Percentiles rank a stretch among this genome's conserved stretches.
Evolutionary conservation across 306 rosid species (phyloP).

Genomic region (Citrullus colocynthis): DNA sequence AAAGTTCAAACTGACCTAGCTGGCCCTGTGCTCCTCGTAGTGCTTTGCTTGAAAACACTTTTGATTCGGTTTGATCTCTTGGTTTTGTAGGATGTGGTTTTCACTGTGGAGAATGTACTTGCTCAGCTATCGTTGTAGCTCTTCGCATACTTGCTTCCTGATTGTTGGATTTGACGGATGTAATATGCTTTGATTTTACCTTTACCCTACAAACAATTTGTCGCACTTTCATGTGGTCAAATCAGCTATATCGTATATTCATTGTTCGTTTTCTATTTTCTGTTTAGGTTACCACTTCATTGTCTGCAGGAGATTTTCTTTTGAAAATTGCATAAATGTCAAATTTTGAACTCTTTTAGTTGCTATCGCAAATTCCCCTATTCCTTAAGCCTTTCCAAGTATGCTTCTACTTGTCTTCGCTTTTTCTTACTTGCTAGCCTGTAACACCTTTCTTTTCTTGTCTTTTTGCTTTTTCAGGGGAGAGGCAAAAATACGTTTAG

Average conservation of each 20-base stretch:
- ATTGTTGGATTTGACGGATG: neutral
- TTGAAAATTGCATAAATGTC: neutral
- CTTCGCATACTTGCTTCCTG: neutral
- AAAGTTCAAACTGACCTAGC: neutral
- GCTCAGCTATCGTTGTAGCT: neutral
- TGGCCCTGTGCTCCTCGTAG: neutral
- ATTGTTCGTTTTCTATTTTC: neutral
- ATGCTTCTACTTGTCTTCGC: neutral
- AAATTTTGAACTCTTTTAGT: neutral
- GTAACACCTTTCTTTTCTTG: neutral
- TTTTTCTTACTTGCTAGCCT: neutral
- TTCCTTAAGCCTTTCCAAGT: neutral
- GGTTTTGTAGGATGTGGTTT: constrained; percentile 4
- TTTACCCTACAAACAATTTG: neutral
- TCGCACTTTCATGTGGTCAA: neutral
- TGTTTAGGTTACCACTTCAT: neutral
- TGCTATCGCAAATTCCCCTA: neutral
- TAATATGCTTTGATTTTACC: neutral
- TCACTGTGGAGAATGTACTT: neutral
- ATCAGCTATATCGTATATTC: neutral
- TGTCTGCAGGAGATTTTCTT: neutral
- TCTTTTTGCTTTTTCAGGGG: neutral
- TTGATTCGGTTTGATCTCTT: neutral
- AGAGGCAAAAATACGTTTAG: neutral
- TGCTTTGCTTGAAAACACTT: neutral